Evolutionary conservation across 441 rosid genomes (phyloP).

Genomic region (Pelargonium australe): DNA sequence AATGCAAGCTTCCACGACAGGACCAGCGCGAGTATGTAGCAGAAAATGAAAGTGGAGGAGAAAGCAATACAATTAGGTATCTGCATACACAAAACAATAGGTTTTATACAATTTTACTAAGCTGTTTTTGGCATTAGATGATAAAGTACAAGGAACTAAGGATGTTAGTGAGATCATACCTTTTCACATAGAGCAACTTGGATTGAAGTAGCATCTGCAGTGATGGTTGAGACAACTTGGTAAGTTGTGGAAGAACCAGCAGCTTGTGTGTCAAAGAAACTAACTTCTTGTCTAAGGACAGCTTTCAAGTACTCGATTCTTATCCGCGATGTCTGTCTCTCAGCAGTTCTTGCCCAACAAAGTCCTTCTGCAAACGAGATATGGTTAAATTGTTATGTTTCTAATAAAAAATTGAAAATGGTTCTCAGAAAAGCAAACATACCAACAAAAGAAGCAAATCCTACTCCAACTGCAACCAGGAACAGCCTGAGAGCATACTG

Average conservation of each 20-base stretch:
- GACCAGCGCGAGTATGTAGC: conserved; percentile 41
- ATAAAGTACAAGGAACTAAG: neutral
- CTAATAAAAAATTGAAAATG: too few species aligned
- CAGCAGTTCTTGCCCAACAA: conserved; percentile 68
- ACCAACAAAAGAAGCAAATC: conserved; percentile 60
- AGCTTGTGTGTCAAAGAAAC: conserved; percentile 60
- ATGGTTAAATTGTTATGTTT: neutral
- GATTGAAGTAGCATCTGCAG: conserved; percentile 55
- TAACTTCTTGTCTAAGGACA: conserved; percentile 61
- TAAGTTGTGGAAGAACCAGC: conserved; percentile 57
- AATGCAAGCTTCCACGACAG: conserved; percentile 57
- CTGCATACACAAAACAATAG: conserved; percentile 26
- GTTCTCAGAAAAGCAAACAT: conserved; percentile 18
- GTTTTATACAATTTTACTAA: neutral
- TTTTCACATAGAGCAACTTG: conserved; percentile 65
- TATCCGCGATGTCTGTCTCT: conserved; percentile 62
- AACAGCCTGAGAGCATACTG: conserved; percentile 56
- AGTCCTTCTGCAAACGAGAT: conserved; percentile 44
- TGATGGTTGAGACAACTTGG: conserved; percentile 57
- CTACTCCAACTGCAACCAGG: conserved; percentile 54
- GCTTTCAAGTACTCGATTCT: conserved; percentile 55
- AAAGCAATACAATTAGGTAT: conserved; percentile 51
- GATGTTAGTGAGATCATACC: conserved; percentile 27
- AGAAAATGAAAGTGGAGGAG: conserved; percentile 47
- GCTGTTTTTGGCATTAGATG: neutral